Base-by-base conservation (phyloP, 148 eudicot species). In the Persicaria tinctoria region DNA sequence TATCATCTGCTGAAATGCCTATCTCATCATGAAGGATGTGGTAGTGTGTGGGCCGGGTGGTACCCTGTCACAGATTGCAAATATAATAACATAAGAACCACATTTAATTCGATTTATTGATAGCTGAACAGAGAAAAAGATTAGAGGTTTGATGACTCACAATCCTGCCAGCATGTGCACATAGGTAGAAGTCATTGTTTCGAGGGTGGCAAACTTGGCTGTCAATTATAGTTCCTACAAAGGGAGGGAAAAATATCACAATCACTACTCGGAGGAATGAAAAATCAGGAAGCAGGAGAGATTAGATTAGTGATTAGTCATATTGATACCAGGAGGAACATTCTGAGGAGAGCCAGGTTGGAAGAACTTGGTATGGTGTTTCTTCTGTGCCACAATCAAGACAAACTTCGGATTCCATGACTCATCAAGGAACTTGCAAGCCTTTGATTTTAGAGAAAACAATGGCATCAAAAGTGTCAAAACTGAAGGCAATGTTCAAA, bases 131-230 rank as follows among this genome's bases (percentile, higher is more conserved):
- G 4, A 5, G 7, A 0, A 27, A 13, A 20, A 6, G 23, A 60
- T 5, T 3, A 23, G 7, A 60, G 44, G 66, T 32, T 32, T 32
- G 38, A 60, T 18, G 66, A 16, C 87, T 82, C 72, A 84, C 85
- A 27, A 82, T 82, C 85, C 82, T 84, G 75, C 87, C 83, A 60
- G 87, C 85, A 49, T 84, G 85, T 0, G 87, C 74, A 51, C 87
- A 84, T 78, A 84, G 77, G 75, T 81, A 84, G 46, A 84, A 84
- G 41, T 81, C 86, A 72, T 81, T 23, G 74, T 81, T 81, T 60
- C 72, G 74, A 0, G 84, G 84, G 73, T 84, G 84, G 38, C 84
- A 84, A 8, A 84, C 59, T 53, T 44, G 74, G 74, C 70, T 84
- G 70, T 84, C 85, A 68, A 84, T 63, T 4, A 79, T 80, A 48